phyloP scores from a whole-genome alignment of 306 rosid species.

The Carpinus viminea region DNA sequence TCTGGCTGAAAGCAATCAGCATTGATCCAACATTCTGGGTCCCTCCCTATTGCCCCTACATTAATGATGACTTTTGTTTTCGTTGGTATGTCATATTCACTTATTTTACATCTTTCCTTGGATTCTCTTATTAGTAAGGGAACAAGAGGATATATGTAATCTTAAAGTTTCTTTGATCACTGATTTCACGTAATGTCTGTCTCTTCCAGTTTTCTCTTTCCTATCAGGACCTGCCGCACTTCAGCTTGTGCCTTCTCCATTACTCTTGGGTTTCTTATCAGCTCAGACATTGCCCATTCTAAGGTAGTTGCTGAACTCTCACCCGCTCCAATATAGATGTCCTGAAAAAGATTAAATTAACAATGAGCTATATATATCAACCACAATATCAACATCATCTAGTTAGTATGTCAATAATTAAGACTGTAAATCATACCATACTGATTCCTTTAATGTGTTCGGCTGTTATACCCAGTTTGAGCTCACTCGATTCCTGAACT shows the following conservation, averaged over 20 bases:
- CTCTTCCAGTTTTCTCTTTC: conserved; percentile 3
- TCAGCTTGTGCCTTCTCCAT: conserved; percentile 36
- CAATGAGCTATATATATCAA: neutral
- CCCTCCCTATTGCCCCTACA: conserved; percentile 7
- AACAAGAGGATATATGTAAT: conserved; percentile 25
- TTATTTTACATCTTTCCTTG: conserved; percentile 25
- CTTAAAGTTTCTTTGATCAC: conserved; percentile 40
- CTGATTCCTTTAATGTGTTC: conserved; percentile 31
- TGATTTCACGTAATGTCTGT: conserved; percentile 7
- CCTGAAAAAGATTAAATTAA: conserved; percentile 16
- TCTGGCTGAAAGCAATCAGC: conserved; percentile 35
- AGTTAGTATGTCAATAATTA: neutral
- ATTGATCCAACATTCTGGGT: conserved; percentile 23
- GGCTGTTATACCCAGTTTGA: neutral
- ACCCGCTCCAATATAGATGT: conserved; percentile 33
- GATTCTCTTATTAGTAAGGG: conserved; percentile 31
- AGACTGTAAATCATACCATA: conserved; percentile 19
- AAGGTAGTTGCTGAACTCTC: conserved; percentile 35
- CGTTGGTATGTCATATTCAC: neutral
- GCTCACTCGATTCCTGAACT: conserved; percentile 15
- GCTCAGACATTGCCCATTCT: conserved; percentile 45
- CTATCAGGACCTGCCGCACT: conserved; percentile 31
- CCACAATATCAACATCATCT: neutral
- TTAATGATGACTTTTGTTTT: neutral
- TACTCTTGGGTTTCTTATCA: neutral